These are phyloP conservation scores for Neltuma alba DNA, from an alignment of 306 rosid genomes.

Conservation along the genomic window DNA sequence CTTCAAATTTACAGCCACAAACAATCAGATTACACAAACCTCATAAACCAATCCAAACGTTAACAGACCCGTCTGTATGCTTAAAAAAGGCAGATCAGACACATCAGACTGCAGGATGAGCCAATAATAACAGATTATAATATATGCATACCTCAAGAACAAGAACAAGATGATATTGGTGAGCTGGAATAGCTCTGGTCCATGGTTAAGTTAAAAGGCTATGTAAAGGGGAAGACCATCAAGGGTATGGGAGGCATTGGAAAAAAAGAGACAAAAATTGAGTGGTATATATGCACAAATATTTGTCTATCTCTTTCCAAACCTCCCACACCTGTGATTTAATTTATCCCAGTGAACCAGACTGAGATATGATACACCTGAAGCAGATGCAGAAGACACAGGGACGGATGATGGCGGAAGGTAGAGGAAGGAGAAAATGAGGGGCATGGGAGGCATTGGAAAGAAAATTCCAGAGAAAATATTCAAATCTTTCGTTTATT, in stretches of 20 bases:
- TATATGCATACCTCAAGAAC: background rate
- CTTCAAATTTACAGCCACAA: no score
- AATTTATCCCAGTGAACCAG: background rate
- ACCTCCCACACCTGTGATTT: conserved; percentile 34
- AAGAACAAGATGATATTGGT: no score
- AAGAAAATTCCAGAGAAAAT: background rate
- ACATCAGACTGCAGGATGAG: background rate
- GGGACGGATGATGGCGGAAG: no score
- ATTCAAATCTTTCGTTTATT: background rate
- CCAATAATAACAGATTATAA: background rate
- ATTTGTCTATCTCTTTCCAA: conserved; percentile 2
- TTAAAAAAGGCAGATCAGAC: background rate
- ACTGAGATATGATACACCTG: no score
- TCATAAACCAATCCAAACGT: background rate
- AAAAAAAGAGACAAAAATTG: background rate
- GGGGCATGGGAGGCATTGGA: conserved; percentile 31
- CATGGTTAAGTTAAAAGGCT: no score
- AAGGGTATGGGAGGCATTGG: conserved; percentile 10
- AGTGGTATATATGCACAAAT: background rate
- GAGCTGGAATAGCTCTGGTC: background rate
- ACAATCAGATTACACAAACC: background rate
- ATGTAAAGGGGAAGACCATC: background rate
- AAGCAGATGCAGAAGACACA: background rate
- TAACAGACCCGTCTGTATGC: background rate
- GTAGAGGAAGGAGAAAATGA: background rate